Evolutionary conservation across 2,329 filamentous ascomycete species (phyloP), one percentile per base, ranked within the genome.

Genomic region (Colletotrichum sp.): DNA sequence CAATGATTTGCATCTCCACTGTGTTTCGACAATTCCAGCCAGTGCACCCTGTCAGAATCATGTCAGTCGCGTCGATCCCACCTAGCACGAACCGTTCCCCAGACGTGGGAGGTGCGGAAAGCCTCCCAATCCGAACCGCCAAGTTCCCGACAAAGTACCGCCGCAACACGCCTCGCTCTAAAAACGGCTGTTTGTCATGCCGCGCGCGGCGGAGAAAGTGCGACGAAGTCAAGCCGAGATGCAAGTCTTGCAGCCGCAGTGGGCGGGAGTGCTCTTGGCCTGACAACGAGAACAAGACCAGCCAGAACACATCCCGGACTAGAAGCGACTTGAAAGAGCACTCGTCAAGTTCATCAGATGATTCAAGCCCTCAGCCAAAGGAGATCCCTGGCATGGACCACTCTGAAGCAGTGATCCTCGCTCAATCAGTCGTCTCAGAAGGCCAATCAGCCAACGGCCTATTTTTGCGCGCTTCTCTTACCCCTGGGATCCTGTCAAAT

Each of bases 401-500:
- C 16, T 24, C 55, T 6, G 55, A 59, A 26, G 55, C 55, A 16
- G 26, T 59, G 21, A 28, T 16, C 24, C 1, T 59, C 5, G 55
- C 55, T 6, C 21, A 24, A 59, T 59, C 55, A 3, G 55, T 59
- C 0, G 26, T 59, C 0, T 28, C 55, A 0, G 55, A 26, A 0
- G 55, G 26, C 0, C 1, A 1, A 59, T 16, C 16, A 1, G 55
- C 21, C 55, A 28, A 28, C 0, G 43, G 0, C 0, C 43, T 48
- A 0, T 48, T 48, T 1, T 2, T 59, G 0, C 55, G 55, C 26
- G 24, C 55, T 59, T 59, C 55, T 18, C 55, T 59, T 28, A 59
- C 55, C 21, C 21, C 21, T 13, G 55, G 55, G 7, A 59, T 26
- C 21, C 0, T 59, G 13, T 24, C 55, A 9, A 59, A 59, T 16